Conservation (phyloP, 2,329 filamentous ascomycete species). For the Aspergillus neoniger region DNA sequence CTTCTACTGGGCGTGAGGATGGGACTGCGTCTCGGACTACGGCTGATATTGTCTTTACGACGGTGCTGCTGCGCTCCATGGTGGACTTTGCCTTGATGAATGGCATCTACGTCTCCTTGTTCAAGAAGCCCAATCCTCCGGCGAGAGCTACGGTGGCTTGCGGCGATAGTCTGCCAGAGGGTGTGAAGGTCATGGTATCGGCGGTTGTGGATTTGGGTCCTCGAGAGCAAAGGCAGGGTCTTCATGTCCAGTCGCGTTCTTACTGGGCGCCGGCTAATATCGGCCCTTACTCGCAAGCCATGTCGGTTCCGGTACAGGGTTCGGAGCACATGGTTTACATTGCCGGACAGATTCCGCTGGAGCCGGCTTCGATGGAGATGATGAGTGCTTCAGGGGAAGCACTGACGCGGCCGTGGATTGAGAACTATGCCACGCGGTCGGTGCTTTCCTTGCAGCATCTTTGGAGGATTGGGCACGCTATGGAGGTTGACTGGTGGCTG, state of each 20-base stretch:
- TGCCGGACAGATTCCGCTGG: constrained; percentile 87
- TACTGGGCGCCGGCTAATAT: constrained; percentile 99
- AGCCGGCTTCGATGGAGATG: constrained; percentile 74
- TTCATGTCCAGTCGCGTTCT: constrained; percentile 89
- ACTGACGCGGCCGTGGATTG: constrained; percentile 20
- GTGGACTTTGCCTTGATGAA: constrained; percentile 76
- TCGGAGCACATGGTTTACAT: constrained; percentile 59
- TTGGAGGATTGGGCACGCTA: constrained; percentile 74
- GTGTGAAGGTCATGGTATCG: constrained; percentile 63
- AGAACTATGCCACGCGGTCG: constrained; percentile 60
- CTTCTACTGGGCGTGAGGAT: neutral
- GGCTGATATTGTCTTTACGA: constrained; percentile 51
- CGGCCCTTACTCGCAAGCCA: constrained; percentile 91
- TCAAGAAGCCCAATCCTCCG: constrained; percentile 77
- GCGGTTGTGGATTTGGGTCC: constrained; percentile 47
- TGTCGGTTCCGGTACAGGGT: constrained; percentile 45
- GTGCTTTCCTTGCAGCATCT: constrained; percentile 83
- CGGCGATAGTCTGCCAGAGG: constrained; percentile 64
- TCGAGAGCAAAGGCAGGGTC: constrained; percentile 47
- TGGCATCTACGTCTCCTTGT: constrained; percentile 71
- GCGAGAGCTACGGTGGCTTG: constrained; percentile 81
- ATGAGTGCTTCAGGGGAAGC: constrained; percentile 28
- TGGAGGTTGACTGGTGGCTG: constrained; percentile 72
- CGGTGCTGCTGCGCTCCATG: constrained; percentile 77
- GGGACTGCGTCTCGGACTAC: constrained; percentile 22